These are phyloP conservation scores for Jamesozyma spencerorum DNA, from an alignment of 805 yeast species.

Conservation along the genomic window DNA sequence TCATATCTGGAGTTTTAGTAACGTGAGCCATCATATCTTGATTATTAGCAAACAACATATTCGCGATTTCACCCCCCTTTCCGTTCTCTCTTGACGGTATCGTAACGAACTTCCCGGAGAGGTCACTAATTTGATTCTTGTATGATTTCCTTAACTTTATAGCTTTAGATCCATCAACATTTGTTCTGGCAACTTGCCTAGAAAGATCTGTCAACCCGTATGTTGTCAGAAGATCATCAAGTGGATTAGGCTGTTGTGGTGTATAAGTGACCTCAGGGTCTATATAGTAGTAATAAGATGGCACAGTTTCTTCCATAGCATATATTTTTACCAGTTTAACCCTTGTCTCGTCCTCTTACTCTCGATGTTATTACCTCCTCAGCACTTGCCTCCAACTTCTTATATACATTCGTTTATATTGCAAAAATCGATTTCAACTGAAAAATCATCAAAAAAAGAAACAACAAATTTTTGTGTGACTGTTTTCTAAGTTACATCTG, in stretches of 20 bases:
- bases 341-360: no score
- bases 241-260: slow-evolving; percentile 56
- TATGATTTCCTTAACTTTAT: slow-evolving; percentile 90
- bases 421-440: no score
- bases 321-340: no score
- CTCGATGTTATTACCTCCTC: no score
- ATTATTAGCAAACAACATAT: slow-evolving; percentile 28
- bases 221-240: slow-evolving; percentile 57
- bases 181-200: slow-evolving; percentile 73
- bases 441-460: no score
- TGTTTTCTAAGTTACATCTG: no score
- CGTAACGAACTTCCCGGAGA: slow-evolving; percentile 64
- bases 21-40: slow-evolving; percentile 27
- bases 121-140: slow-evolving; percentile 80
- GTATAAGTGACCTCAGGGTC: slow-evolving; percentile 29
- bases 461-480: no score
- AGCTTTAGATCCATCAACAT: slow-evolving; percentile 83
- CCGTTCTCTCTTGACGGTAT: slow-evolving; percentile 42
- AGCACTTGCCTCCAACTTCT: no score
- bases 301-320: slow-evolving; percentile 18
- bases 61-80: slow-evolving; percentile 31
- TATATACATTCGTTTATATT: no score
- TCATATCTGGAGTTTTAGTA: slow-evolving; percentile 18
- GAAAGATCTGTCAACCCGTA: slow-evolving; percentile 65
- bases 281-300: slow-evolving; percentile 33